Evolutionary conservation across 2,329 filamentous ascomycete species (phyloP), one percentile per base, ranked within the genome.

Genomic region (Arachnopeziza araneosa): DNA sequence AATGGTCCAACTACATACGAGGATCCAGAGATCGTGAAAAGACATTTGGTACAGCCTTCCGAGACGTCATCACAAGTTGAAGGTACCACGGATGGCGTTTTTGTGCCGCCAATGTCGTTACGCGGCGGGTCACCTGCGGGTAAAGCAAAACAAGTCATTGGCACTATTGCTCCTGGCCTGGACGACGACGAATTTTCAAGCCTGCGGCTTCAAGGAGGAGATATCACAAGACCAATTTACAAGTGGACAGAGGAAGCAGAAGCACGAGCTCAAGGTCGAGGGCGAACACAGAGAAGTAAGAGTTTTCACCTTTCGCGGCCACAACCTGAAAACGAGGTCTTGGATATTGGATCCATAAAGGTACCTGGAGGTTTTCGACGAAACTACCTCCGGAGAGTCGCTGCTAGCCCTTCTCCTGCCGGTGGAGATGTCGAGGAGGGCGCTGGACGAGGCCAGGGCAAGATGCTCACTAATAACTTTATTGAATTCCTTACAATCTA

Each of bases 401-500:
- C 82, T n/a, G 84, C 79, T 44, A 90, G 86, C 69, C 84, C 87
- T 8, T 80, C 79, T 67, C 68, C 74, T 56, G 73, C 69, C n/a
- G 70, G 70, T 19, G 68, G 71, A 49, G 72, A 72, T 54, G 63
- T 62, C 8, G 68, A 74, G 59, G 72, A 73, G 24, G 71, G 73
- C 62, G 74, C 70, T 56, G 74, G 68, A 56, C 66, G 66, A 63
- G 69, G 64, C 71, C 79, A 80, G 58, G 83, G 83, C 48, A 84
- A 85, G 63, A 79, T 96, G 32, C 86, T 96, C 60, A 97, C 95
- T 0, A 92, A 83, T 66, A 99, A 90, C 75, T 99, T 99, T 72
- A 83, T 99, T 61, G 96, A 99, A 73, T 99, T 99, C 69, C 74
- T 99, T 55, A 93, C 91, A 8, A 83, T 99, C 30, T 99, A 97